These are phyloP conservation scores for Colletotrichum cereale DNA, from an alignment of 2,329 filamentous ascomycete species.

Conservation along the genomic window DNA sequence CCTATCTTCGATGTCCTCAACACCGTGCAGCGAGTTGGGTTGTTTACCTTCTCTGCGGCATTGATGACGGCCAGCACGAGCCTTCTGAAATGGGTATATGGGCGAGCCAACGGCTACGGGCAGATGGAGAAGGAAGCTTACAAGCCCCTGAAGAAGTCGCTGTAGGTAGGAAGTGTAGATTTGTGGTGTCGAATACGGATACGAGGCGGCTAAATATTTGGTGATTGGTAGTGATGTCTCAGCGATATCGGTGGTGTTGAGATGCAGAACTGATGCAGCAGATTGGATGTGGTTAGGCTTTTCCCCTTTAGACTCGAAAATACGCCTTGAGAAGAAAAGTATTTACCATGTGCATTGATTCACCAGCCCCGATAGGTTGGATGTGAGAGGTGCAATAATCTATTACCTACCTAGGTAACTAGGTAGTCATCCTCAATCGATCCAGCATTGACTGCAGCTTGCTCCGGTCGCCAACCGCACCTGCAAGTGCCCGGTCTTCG, in stretches of 20 bases:
- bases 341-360: slow-evolving; percentile 10
- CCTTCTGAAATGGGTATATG: slow-evolving; percentile 77
- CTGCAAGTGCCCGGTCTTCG: slow-evolving; percentile 29
- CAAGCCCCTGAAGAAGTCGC: slow-evolving; percentile 47
- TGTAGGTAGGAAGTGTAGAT: slow-evolving; percentile 31
- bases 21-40: slow-evolving; percentile 72
- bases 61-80: slow-evolving; percentile 80
- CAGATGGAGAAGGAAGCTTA: slow-evolving; percentile 52
- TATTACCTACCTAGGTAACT: neutral
- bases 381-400: slow-evolving; percentile 4
- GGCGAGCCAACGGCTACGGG: slow-evolving; percentile 71
- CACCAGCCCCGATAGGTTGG: slow-evolving; percentile 15
- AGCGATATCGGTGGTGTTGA: slow-evolving; percentile 22
- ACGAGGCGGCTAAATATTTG: neutral
- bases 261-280: neutral
- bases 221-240: neutral
- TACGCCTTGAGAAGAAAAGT: slow-evolving; percentile 1
- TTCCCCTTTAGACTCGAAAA: neutral
- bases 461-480: slow-evolving; percentile 8
- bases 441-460: slow-evolving; percentile 15
- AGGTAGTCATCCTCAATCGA: neutral
- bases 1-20: slow-evolving; percentile 81
- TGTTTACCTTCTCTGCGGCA: slow-evolving; percentile 78
- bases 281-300: slow-evolving; percentile 12
- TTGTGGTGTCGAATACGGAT: neutral